Percentiles rank a stretch among this genome's conserved stretches.
phyloP scores from a whole-genome alignment of 768 basidiomycete species.

The Suillus lakei region DNA sequence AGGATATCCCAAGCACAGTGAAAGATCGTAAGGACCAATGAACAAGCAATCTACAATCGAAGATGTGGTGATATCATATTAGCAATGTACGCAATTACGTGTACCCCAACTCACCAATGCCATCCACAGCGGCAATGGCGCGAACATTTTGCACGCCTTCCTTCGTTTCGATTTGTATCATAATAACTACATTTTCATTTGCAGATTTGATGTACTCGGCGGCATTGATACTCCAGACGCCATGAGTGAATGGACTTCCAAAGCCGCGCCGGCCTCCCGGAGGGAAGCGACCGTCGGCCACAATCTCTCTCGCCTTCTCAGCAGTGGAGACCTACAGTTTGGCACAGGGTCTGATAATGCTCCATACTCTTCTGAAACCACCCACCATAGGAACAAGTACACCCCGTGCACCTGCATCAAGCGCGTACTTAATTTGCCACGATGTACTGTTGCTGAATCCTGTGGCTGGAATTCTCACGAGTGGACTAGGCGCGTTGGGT shows the following conservation, averaged over 20 bases:
- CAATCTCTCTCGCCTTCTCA: slow-evolving; percentile 60
- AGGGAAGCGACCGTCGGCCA: slow-evolving; percentile 63
- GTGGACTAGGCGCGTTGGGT: slow-evolving; percentile 49
- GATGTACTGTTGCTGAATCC: slow-evolving; percentile 56
- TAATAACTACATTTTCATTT: slow-evolving; percentile 57
- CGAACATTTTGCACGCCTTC: slow-evolving; percentile 64
- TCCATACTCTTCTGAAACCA: neutral
- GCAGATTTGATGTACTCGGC: slow-evolving; percentile 59
- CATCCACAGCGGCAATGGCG: slow-evolving; percentile 63
- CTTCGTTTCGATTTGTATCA: slow-evolving; percentile 71
- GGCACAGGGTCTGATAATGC: neutral
- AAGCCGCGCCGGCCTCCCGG: slow-evolving; percentile 66
- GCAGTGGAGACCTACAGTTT: slow-evolving; percentile 55
- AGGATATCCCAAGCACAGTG: slow-evolving; percentile 62
- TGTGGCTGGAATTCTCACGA: slow-evolving; percentile 70
- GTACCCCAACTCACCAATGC: slow-evolving; percentile 50
- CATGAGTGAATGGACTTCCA: slow-evolving; percentile 67
- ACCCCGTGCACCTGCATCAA: slow-evolving; percentile 70
- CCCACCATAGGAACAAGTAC: slow-evolving; percentile 71
- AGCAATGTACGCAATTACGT: neutral
- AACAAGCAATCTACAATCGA: slow-evolving; percentile 51
- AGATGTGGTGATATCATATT: neutral
- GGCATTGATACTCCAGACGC: slow-evolving; percentile 55
- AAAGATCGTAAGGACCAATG: slow-evolving; percentile 73
- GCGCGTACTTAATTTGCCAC: slow-evolving; percentile 76